phyloP scores from a whole-genome alignment of 495 filamentous ascomycete genomes.

The Trypethelium eluteriae region DNA sequence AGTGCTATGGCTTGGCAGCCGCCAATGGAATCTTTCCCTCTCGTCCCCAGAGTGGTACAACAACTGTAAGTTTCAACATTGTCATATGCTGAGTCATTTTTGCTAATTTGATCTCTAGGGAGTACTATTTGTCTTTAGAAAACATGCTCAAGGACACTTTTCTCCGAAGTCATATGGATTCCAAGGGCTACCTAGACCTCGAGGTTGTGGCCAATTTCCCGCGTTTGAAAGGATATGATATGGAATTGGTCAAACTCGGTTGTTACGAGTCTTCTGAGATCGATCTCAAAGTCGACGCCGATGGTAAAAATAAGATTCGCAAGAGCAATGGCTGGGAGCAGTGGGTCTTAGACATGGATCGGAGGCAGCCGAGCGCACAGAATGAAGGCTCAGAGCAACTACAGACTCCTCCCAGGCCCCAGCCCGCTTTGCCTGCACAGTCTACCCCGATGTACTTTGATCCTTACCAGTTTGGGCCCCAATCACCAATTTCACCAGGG shows the following conservation, averaged over 20 bases:
- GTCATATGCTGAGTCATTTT: neutral
- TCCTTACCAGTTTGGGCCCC: neutral
- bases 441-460: neutral
- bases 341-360: conserved; percentile 61
- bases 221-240: conserved; percentile 67
- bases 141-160: conserved; percentile 93
- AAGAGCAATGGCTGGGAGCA: conserved; percentile 67
- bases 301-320: conserved; percentile 75
- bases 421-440: conserved; percentile 9
- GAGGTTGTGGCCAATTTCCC: conserved; percentile 72
- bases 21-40: conserved; percentile 49
- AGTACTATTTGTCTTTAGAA: conserved; percentile 95
- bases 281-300: conserved; percentile 60
- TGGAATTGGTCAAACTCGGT: conserved; percentile 65
- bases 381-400: conserved; percentile 48
- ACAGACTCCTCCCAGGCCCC: conserved; percentile 31
- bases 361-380: conserved; percentile 54
- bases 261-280: conserved; percentile 61
- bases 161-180: conserved; percentile 86
- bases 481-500: neutral
- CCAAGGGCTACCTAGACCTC: conserved; percentile 81
- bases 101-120: conserved; percentile 34
- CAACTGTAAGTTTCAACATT: conserved; percentile 52
- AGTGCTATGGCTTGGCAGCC: conserved; percentile 55
- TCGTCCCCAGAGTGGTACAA: conserved; percentile 52